Base-by-base conservation (phyloP, 2,329 filamentous ascomycete species). In the Trichophyton simii region DNA sequence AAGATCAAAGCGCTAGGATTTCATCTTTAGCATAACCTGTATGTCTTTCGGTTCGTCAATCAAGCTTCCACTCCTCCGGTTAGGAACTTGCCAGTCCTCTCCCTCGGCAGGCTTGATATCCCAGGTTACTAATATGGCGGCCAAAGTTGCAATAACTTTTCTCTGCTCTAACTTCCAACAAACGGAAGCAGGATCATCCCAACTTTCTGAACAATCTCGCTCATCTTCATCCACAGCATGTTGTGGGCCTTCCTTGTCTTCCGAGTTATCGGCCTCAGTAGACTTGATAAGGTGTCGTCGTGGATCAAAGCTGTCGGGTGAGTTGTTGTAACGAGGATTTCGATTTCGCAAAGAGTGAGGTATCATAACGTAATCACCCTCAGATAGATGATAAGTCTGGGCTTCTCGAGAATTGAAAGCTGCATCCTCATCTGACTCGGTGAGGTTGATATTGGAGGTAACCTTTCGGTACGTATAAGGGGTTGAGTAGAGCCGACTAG, bases 61-160 rank as follows among this genome's bases (percentile, higher is more conserved):
- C 1, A 76, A 78, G 60, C 75, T 78, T 4, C 78, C 78, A 64
- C 75, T 77, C 66, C 68, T 75, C 67, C 77, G 76, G 46, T 70
- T 72, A 0, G 84, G 83, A 50, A 85, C 73, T 18, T 73, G 73
- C 77, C 82, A 83, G 0, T 70, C 18, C 5, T 71, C 72, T 15
- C 75, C 75, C 57, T 69, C 70, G 0, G 72, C 74, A 0, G 80
- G 75, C 60, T 79, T 72, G 62, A 85, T 77, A 50, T 84, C 79
- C 81, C 82, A 85, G 66, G 82, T 75, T 4, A 76, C 72, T 20
- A 84, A 67, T 22, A 85, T 76, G 0, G 78, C 76, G 15, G 81
- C 81, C 1, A 77, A 75, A 52, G 82, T 78, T 25, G 77, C 70
- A 50, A 84, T 65, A 18, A 78, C 75, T 66, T 80, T 76, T 57